Conservation (phyloP, 352 stramenopile species). For the Elongisporangium anandrum region DNA sequence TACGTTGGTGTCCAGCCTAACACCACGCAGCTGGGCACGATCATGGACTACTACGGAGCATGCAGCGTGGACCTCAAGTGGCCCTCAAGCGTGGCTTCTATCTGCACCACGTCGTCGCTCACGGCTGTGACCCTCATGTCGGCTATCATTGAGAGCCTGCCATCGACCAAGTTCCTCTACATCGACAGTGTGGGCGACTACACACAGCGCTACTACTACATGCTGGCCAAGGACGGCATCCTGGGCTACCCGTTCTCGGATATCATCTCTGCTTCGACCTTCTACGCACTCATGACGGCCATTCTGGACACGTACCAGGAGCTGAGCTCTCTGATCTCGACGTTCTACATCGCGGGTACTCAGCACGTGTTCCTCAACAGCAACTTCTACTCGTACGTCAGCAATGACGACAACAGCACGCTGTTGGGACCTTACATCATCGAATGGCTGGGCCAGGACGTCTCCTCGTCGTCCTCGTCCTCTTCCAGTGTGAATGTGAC, state of each 20-base stretch:
- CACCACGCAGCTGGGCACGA: conserved; percentile 5
- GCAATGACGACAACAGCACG: background rate
- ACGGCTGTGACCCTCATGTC: conserved; percentile 23
- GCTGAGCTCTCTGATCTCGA: background rate
- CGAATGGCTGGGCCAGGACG: too few species aligned
- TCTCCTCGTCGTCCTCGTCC: too few species aligned
- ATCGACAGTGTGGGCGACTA: conserved; percentile 40
- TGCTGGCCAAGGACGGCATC: conserved; percentile 32
- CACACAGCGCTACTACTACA: conserved; percentile 46
- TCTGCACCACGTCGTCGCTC: conserved; percentile 22
- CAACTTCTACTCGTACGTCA: conserved; percentile 1
- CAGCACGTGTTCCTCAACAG: conserved; percentile 3
- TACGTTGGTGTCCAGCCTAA: conserved; percentile 28
- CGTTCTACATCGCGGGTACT: background rate
- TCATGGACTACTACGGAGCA: conserved; percentile 22
- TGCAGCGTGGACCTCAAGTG: conserved; percentile 21
- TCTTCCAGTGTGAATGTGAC: too few species aligned
- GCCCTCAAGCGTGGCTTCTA: conserved; percentile 9
- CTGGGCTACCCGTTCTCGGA: conserved; percentile 35
- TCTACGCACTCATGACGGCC: conserved; percentile 16
- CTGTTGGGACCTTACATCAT: too few species aligned
- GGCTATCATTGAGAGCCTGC: conserved; percentile 21
- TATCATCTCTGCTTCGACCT: conserved; percentile 23
- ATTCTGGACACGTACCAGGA: conserved; percentile 4
- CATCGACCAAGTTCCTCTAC: conserved; percentile 36